A percentile compares a stretch with the other conserved stretches of the same genome.
Evolutionary conservation across 1,139 yeast genomes (phyloP).

Genomic region (Oligophagozyma castellii): DNA sequence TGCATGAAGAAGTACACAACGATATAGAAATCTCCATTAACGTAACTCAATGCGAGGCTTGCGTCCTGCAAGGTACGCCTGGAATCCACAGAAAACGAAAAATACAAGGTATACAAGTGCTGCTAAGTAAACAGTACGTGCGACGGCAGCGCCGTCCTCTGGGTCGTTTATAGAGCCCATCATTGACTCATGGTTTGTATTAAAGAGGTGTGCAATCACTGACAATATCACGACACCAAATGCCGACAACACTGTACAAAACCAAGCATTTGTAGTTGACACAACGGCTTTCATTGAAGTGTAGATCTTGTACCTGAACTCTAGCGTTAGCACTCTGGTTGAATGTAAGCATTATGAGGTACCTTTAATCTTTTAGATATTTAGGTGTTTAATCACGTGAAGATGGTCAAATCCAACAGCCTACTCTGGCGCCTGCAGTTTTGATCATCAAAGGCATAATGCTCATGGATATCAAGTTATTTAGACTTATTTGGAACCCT

Average conservation of each 20-base stretch:
- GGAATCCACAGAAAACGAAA: conserved; percentile 82
- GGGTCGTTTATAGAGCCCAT: conserved; percentile 89
- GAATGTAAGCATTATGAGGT: no score
- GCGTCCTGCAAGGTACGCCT: conserved; percentile 32
- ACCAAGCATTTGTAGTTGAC: conserved; percentile 91
- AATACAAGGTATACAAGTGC: conserved; percentile 70
- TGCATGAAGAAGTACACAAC: conserved; percentile 1
- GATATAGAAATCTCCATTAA: conserved; percentile 5
- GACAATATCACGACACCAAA: conserved; percentile 82
- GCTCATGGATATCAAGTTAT: no score
- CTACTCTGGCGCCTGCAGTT: no score
- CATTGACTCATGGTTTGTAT: conserved; percentile 75
- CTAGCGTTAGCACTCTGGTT: no score
- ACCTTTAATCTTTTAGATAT: no score
- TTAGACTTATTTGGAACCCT: no score
- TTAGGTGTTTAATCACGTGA: no score
- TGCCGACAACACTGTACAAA: conserved; percentile 83
- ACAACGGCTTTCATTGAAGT: conserved; percentile 6
- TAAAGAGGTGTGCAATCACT: conserved; percentile 70
- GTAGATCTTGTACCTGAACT: no score
- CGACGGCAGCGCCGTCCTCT: conserved; percentile 84
- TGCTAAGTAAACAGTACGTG: conserved; percentile 80
- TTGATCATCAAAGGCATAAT: no score
- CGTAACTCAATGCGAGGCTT: conserved; percentile 22
- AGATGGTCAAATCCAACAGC: no score